phyloP scores from a whole-genome alignment of 208 protist genomes.

The Phytomonas francai region DNA sequence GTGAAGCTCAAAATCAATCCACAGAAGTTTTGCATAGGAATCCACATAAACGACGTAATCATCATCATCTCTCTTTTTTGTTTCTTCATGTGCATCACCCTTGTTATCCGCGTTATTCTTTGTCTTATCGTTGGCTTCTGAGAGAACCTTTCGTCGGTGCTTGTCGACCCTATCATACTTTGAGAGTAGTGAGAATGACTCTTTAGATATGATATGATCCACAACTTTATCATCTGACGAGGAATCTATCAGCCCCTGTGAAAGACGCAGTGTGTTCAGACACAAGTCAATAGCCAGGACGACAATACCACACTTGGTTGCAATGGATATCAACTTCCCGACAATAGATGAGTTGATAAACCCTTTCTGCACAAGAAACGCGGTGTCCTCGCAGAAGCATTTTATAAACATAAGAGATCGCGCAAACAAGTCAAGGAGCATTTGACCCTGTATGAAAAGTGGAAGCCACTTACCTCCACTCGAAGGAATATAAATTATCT shows the following conservation, averaged over 20 bases:
- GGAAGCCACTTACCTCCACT: conserved; percentile 72
- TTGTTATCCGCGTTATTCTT: conserved; percentile 20
- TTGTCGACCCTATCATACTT: conserved; percentile 84
- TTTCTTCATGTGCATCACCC: conserved; percentile 11
- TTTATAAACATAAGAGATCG: conserved; percentile 74
- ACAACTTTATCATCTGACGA: conserved; percentile 30
- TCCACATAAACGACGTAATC: conserved; percentile 64
- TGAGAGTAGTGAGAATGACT: conserved; percentile 81
- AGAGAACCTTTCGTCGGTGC: conserved; percentile 49
- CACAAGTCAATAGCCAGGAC: conserved; percentile 83
- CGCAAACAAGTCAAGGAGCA: conserved; percentile 84
- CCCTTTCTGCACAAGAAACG: conserved; percentile 83
- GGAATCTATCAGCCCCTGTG: conserved; percentile 77
- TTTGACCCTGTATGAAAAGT: conserved; percentile 88
- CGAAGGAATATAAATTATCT: conserved; percentile 81
- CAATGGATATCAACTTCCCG: conserved; percentile 65
- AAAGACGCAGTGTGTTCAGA: conserved; percentile 80
- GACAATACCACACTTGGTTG: conserved; percentile 61
- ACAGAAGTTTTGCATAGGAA: conserved; percentile 77
- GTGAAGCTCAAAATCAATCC: conserved; percentile 87
- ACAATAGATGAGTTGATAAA: conserved; percentile 84
- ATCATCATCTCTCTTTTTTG: conserved; percentile 17
- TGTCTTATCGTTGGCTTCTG: conserved; percentile 21
- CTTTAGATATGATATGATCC: conserved; percentile 55
- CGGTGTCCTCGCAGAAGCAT: conserved; percentile 82